These are phyloP conservation scores for Exophiala mesophila DNA, from an alignment of 2,329 filamentous ascomycete genomes.

Conservation along the genomic window DNA sequence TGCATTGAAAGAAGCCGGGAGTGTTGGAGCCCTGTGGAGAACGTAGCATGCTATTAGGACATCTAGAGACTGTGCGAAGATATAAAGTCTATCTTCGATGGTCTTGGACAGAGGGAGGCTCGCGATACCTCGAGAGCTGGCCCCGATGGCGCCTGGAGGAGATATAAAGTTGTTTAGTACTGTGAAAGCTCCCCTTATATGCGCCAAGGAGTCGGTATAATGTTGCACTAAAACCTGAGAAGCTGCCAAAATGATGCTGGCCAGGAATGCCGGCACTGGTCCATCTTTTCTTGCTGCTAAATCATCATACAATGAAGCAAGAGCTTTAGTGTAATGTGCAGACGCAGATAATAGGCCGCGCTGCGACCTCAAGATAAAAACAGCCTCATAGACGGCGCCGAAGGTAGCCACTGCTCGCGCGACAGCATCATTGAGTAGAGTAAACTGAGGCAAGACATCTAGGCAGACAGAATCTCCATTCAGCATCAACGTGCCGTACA, in stretches of 20 bases:
- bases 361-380: background rate
- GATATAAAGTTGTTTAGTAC: background rate
- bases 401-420: background rate
- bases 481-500: background rate
- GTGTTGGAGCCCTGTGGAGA: background rate
- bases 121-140: background rate
- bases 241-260: conserved; percentile 1
- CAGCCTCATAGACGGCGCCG: background rate
- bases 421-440: background rate
- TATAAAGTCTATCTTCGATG: background rate
- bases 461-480: background rate
- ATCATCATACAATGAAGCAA: background rate
- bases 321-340: background rate
- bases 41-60: background rate
- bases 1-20: background rate
- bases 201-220: background rate
- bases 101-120: background rate
- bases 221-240: background rate
- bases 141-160: background rate
- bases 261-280: background rate
- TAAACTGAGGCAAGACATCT: background rate
- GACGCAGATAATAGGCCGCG: background rate
- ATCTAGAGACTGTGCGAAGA: background rate
- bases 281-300: background rate
- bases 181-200: background rate